A percentile compares a stretch with the other conserved stretches of the same genome.
Conservation (phyloP, 306 rosid species). For the Mucuna pruriens region DNA sequence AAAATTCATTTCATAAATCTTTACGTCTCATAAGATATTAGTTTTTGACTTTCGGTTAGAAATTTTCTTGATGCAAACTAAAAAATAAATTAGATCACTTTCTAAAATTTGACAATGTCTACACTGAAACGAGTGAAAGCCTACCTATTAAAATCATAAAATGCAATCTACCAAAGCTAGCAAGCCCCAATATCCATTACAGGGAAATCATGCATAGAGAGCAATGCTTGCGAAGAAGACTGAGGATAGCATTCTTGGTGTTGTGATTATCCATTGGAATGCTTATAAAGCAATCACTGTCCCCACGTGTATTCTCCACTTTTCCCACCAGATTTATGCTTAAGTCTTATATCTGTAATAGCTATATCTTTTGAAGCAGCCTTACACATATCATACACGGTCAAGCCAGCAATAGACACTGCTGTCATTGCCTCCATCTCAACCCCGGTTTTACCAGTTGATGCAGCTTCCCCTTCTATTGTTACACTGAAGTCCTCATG, state of each 20-base stretch:
- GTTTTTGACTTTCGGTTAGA: too few relatives aligned
- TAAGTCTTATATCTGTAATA: slow-evolving; percentile 69
- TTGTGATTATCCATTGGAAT: background rate
- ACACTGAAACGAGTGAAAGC: background rate
- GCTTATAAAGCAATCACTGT: slow-evolving; percentile 37
- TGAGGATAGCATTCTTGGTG: background rate
- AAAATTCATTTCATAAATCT: too few relatives aligned
- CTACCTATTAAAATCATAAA: background rate
- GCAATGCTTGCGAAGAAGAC: background rate
- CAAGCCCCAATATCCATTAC: background rate
- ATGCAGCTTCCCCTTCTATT: slow-evolving; percentile 80
- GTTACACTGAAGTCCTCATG: slow-evolving; percentile 66
- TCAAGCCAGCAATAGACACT: slow-evolving; percentile 74
- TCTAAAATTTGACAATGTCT: background rate
- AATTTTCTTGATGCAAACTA: too few relatives aligned
- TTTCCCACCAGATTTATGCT: slow-evolving; percentile 85
- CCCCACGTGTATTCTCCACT: slow-evolving; percentile 80
- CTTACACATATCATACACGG: slow-evolving; percentile 94
- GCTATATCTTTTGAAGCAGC: slow-evolving; percentile 81
- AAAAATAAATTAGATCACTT: too few relatives aligned
- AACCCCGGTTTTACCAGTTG: slow-evolving; percentile 68
- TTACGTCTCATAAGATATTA: too few relatives aligned
- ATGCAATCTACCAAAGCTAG: background rate
- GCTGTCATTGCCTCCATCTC: slow-evolving; percentile 99
- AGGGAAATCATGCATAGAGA: background rate